Base-by-base conservation (phyloP, 2,329 filamentous ascomycete species). In the Xylaria sp. region DNA sequence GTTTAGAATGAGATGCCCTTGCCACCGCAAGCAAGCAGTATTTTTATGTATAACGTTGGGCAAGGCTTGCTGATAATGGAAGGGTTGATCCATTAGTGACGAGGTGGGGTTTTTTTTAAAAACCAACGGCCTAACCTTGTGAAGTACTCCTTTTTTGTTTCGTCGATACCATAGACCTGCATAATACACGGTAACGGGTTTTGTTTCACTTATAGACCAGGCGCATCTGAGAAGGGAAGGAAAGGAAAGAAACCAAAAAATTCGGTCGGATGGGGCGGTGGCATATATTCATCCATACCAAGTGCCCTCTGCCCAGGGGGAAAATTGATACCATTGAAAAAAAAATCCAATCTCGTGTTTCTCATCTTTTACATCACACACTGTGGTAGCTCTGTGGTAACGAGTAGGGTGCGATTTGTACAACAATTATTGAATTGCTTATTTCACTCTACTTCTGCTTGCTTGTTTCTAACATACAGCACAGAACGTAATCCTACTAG, bases 161-260 rank as follows among this genome's bases (percentile, higher is more conserved):
- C 19, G 29, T 5, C 38, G 53, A 64, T 62, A 62, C 48, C 48
- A 62, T 61, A 61, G 58, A 62, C 38, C 44, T 62, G 56, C 60
- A 62, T 59, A 51, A 40, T 51, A 59, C 49, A 62, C n/a, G 54
- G 51, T 35, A 13, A 13, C 7, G 7, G 31, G 13, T 35, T n/a
- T n/a, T n/a, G n/a, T n/a, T n/a, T n/a, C n/a, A 33, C 29, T 6
- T 41, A 59, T 54, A 59, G 48, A 59, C n/a, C 10, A 15, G 56
- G 56, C 48, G 35, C n/a, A n/a, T n/a, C n/a, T n/a, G n/a, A n/a
- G n/a, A 35, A 54, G 23, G 21, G 54, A 17, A 35, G 40, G 10
- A 9, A 51, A 51, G 15, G 4, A 25, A 29, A 3, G 9, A 47
- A 4, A 31, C 29, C 48, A 35, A 23, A 41, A 17, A 35, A 51